phyloP scores from a whole-genome alignment of 2,329 filamentous ascomycete species.

The Colletotrichum sp. region DNA sequence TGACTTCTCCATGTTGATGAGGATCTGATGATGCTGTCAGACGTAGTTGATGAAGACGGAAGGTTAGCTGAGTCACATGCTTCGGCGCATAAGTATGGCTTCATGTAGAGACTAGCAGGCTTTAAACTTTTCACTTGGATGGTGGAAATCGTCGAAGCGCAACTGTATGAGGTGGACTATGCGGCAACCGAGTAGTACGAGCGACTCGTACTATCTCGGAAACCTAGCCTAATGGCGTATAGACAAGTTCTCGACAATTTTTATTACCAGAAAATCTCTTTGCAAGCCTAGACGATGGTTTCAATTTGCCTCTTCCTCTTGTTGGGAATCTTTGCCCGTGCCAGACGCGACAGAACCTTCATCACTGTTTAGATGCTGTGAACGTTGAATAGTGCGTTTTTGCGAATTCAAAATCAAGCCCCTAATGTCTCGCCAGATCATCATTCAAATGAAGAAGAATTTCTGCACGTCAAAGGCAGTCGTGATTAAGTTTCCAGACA shows the following conservation, averaged over 20 bases:
- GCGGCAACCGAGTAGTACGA: neutral
- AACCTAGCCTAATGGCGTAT: neutral
- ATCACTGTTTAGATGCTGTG: no score
- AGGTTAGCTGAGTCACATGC: neutral
- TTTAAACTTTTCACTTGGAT: neutral
- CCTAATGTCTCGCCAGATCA: no score
- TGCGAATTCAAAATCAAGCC: no score
- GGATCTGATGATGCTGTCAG: neutral
- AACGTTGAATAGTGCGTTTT: no score
- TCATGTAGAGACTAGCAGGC: neutral
- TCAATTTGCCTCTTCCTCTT: no score
- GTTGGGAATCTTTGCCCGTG: no score
- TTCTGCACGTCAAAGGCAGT: no score
- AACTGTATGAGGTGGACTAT: neutral
- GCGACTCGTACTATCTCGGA: neutral
- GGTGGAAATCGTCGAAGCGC: neutral
- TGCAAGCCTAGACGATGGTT: no score
- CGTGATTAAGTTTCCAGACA: no score
- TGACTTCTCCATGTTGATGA: neutral
- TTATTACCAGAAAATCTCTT: no score
- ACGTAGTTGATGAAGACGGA: neutral
- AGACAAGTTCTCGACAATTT: neutral
- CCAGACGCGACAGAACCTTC: no score
- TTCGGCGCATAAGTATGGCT: neutral
- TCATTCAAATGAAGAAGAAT: no score